Conservation (phyloP, 108 stramenopile species). For the Phaeodactylum tricornutum region DNA sequence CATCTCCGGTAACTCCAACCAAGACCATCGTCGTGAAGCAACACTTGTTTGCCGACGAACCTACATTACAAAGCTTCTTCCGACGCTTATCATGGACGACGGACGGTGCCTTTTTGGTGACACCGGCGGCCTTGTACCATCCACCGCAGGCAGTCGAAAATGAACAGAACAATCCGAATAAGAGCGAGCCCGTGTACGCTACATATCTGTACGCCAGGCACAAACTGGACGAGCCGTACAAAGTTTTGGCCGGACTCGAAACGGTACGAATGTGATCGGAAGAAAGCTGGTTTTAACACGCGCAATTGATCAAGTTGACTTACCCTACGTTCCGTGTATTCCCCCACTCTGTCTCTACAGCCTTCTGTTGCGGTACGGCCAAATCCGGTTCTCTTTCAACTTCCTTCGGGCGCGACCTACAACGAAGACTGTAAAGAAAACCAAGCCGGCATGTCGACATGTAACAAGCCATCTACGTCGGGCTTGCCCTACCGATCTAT, state of each 20-base stretch:
- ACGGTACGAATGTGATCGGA: constrained; percentile 29
- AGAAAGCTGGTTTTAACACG: background rate
- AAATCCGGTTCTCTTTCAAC: constrained; percentile 67
- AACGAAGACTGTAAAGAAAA: constrained; percentile 27
- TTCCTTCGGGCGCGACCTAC: constrained; percentile 21
- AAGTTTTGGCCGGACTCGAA: constrained; percentile 64
- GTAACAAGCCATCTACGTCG: background rate
- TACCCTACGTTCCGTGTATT: no score
- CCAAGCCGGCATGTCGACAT: constrained; percentile 5
- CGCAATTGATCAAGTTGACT: background rate
- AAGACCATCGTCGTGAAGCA: constrained; percentile 1
- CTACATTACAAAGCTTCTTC: constrained; percentile 84
- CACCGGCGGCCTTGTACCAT: constrained; percentile 85
- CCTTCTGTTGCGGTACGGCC: constrained; percentile 75
- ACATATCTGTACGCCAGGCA: constrained; percentile 73
- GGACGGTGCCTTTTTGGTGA: constrained; percentile 85
- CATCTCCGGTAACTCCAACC: background rate
- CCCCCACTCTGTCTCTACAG: no score
- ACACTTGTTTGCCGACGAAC: constrained; percentile 82
- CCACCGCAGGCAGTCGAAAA: constrained; percentile 7
- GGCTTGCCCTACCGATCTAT: constrained; percentile 59
- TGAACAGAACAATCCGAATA: background rate
- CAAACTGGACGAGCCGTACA: constrained; percentile 70
- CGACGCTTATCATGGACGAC: constrained; percentile 82
- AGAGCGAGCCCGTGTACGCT: constrained; percentile 39